These are phyloP conservation scores for Nothopassalora personata DNA, from an alignment of 2,329 filamentous ascomycete genomes.

Conservation along the genomic window DNA sequence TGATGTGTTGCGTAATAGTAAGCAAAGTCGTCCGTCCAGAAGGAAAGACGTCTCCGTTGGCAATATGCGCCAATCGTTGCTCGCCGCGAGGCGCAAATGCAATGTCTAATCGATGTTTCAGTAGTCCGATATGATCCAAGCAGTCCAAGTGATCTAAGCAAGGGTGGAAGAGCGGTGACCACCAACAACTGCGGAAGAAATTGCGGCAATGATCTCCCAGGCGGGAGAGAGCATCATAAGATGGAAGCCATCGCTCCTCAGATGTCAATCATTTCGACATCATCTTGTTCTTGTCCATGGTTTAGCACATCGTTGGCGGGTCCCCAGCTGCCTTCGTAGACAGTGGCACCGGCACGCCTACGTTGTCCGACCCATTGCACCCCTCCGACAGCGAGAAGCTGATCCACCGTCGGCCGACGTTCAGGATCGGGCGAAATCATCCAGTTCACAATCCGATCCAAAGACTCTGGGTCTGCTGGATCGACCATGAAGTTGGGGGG, in stretches of 20 bases:
- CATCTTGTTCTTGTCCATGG: slow-evolving; percentile 37
- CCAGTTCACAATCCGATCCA: slow-evolving; percentile 78
- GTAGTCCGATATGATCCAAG: background rate
- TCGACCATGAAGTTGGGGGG: slow-evolving; percentile 90
- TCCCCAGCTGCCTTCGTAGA: slow-evolving; percentile 95
- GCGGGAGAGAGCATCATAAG: background rate
- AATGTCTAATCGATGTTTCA: background rate
- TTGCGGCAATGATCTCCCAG: background rate
- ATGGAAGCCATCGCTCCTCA: slow-evolving; percentile 13
- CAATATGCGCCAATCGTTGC: background rate
- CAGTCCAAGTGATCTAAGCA: background rate
- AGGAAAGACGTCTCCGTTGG: background rate
- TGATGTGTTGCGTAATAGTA: background rate
- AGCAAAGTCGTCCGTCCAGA: background rate
- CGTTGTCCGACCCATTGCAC: slow-evolving; percentile 74
- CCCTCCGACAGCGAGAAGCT: slow-evolving; percentile 67
- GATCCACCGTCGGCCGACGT: slow-evolving; percentile 66
- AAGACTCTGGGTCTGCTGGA: slow-evolving; percentile 62
- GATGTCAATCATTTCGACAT: slow-evolving; percentile 59
- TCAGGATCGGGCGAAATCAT: slow-evolving; percentile 77
- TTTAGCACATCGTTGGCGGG: slow-evolving; percentile 61
- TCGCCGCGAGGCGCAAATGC: background rate
- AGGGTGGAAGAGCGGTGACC: background rate
- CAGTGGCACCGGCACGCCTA: slow-evolving; percentile 80
- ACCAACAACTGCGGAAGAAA: background rate